Percentiles rank a stretch among this genome's conserved stretches.
phyloP scores from a whole-genome alignment of 441 rosid genomes.

The Pelargonium fulgidum region DNA sequence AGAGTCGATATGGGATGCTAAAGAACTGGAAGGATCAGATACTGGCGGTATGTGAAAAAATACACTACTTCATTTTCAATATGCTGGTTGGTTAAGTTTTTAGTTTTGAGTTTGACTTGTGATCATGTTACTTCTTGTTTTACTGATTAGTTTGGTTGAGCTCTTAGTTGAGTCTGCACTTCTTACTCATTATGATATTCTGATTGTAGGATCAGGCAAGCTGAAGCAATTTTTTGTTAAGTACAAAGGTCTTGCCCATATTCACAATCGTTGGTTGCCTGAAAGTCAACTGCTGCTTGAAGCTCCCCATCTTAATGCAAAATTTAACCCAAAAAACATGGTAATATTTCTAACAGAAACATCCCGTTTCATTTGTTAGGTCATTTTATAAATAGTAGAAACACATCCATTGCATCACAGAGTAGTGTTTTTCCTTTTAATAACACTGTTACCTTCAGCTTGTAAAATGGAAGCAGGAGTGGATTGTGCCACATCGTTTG shows the following conservation, averaged over 20 bases:
- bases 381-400: neutral
- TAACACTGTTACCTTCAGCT: conserved; percentile 26
- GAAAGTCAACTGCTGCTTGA: conserved; percentile 37
- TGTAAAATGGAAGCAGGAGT: conserved; percentile 37
- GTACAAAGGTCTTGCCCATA: conserved; percentile 49
- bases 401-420: conserved; percentile 5
- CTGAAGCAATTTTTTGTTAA: conserved; percentile 39
- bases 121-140: conserved; percentile 2
- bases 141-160: no score
- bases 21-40: conserved; percentile 29
- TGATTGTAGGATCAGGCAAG: conserved; percentile 26
- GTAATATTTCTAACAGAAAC: conserved; percentile 22
- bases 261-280: conserved; percentile 45
- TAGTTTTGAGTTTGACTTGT: neutral
- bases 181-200: conserved; percentile 12
- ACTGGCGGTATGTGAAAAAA: conserved; percentile 30
- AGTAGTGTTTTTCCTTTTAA: neutral
- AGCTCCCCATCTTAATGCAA: conserved; percentile 40
- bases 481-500: conserved; percentile 47
- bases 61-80: neutral
- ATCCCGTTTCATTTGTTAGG: neutral
- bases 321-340: conserved; percentile 39
- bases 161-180: no score
- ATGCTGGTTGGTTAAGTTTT: conserved; percentile 10
- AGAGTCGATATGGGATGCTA: conserved; percentile 42